These are phyloP conservation scores for Meyerozyma sp. DNA, from an alignment of 1,139 yeast genomes.

Conservation along the genomic window DNA sequence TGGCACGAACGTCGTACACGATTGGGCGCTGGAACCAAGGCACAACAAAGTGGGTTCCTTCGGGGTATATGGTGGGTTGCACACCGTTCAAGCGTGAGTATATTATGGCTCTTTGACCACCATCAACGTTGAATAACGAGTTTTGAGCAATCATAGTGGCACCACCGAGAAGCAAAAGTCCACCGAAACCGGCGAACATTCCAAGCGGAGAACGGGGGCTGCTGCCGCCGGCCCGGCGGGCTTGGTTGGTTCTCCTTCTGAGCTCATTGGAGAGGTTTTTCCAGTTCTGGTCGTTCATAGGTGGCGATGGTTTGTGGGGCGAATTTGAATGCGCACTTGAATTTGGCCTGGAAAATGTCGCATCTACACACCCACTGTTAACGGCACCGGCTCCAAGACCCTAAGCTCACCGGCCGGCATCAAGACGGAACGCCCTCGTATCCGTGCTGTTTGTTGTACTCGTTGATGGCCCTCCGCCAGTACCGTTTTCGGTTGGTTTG, in stretches of 20 bases:
- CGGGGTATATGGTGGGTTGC: slow-evolving; percentile 77
- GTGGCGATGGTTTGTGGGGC: slow-evolving; percentile 2
- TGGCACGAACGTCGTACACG: slow-evolving; percentile 92
- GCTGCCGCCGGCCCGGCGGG: slow-evolving; percentile 34
- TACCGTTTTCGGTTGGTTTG: slow-evolving; percentile 36
- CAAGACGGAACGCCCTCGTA: slow-evolving; percentile 44
- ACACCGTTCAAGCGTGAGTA: slow-evolving; percentile 88
- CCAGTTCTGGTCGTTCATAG: slow-evolving; percentile 58
- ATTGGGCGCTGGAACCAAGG: slow-evolving; percentile 97
- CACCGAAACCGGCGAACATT: slow-evolving; percentile 74
- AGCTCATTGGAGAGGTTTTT: slow-evolving; percentile 60
- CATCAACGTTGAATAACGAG: slow-evolving; percentile 91
- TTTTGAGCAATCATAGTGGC: slow-evolving; percentile 63
- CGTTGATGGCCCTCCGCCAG: slow-evolving; percentile 34
- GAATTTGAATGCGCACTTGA: neutral
- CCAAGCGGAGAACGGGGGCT: slow-evolving; percentile 53
- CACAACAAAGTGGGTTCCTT: slow-evolving; percentile 90
- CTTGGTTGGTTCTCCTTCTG: slow-evolving; percentile 57
- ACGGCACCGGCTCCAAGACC: neutral
- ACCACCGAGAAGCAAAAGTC: slow-evolving; percentile 68
- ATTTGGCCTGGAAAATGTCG: neutral
- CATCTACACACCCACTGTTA: neutral
- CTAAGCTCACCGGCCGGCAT: neutral
- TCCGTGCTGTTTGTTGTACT: slow-evolving; percentile 33
- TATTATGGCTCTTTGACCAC: slow-evolving; percentile 97